A percentile compares a stretch with the other conserved stretches of the same genome.
phyloP scores from a whole-genome alignment of 129 eudicot genomes.

The Arctium lappa region DNA sequence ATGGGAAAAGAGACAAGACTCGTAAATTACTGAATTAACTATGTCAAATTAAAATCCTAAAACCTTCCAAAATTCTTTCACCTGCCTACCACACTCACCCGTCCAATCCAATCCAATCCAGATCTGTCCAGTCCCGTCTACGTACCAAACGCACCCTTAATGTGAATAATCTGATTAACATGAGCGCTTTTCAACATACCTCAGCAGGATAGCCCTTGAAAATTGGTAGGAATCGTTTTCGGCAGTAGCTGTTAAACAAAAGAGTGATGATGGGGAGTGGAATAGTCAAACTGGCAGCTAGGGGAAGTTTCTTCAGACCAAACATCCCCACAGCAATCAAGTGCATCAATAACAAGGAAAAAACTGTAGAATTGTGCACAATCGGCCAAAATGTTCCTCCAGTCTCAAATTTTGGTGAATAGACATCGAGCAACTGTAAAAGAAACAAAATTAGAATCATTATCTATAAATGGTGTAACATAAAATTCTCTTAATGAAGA shows the following conservation, averaged over 20 bases:
- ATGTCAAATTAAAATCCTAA: too few relatives aligned
- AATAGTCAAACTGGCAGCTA: constrained; percentile 63
- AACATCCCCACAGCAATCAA: constrained; percentile 85
- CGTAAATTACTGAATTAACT: too few relatives aligned
- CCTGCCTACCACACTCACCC: too few relatives aligned
- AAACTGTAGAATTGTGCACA: constrained; percentile 62
- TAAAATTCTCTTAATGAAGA: background rate
- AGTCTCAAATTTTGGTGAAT: constrained; percentile 79
- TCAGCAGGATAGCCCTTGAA: constrained; percentile 83
- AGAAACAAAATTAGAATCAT: constrained; percentile 11
- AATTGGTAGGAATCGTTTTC: constrained; percentile 65
- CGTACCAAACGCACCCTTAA: too few relatives aligned
- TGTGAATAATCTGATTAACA: background rate
- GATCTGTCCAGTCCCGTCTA: too few relatives aligned
- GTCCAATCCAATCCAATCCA: too few relatives aligned
- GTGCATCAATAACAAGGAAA: constrained; percentile 82
- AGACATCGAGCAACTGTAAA: constrained; percentile 73
- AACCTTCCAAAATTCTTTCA: too few relatives aligned
- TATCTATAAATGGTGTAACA: background rate
- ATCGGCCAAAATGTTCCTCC: constrained; percentile 92
- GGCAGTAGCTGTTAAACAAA: constrained; percentile 73
- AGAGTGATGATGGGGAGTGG: constrained; percentile 90
- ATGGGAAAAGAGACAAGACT: too few relatives aligned
- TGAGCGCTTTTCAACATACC: constrained; percentile 40
- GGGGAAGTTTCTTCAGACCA: constrained; percentile 75